These are phyloP conservation scores for Margaritispora aquatica DNA, from an alignment of 495 filamentous ascomycete species.

Conservation along the genomic window DNA sequence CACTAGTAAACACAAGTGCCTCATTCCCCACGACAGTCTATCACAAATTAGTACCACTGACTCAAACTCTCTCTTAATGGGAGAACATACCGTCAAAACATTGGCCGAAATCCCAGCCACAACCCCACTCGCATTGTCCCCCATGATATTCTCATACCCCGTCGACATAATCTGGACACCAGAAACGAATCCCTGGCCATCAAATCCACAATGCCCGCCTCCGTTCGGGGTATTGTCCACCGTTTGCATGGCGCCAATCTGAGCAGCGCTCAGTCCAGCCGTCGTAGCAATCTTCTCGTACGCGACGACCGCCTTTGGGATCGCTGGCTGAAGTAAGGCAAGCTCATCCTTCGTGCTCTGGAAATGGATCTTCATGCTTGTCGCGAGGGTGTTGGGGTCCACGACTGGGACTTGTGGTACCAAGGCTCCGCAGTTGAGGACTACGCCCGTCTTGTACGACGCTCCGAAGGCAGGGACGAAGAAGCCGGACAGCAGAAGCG, in stretches of 20 bases:
- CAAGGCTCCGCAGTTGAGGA: slow-evolving; percentile 43
- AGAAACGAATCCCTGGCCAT: slow-evolving; percentile 38
- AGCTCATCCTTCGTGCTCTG: slow-evolving; percentile 43
- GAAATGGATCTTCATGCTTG: slow-evolving; percentile 38
- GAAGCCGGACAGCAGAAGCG: slow-evolving; percentile 39
- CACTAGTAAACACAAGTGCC: slow-evolving; percentile 1
- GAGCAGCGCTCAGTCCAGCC: slow-evolving; percentile 28
- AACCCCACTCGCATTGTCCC: slow-evolving; percentile 33
- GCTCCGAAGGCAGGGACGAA: slow-evolving; percentile 42
- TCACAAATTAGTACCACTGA: not conserved
- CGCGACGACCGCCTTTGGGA: slow-evolving; percentile 39
- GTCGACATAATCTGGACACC: slow-evolving; percentile 43
- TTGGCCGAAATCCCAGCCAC: slow-evolving; percentile 38
- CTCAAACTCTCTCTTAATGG: too few species aligned
- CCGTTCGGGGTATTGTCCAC: slow-evolving; percentile 38
- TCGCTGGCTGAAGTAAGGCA: slow-evolving; percentile 33
- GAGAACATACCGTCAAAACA: slow-evolving; percentile 28
- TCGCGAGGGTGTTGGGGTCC: slow-evolving; percentile 27
- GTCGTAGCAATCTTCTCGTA: slow-evolving; percentile 34
- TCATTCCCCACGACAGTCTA: slow-evolving; percentile 9
- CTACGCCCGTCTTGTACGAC: slow-evolving; percentile 34
- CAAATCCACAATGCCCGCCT: slow-evolving; percentile 45
- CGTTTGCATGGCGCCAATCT: slow-evolving; percentile 39
- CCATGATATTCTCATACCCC: slow-evolving; percentile 37
- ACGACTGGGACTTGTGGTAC: slow-evolving; percentile 38